Conservation (phyloP, 352 stramenopile species). For the Plasmopara viticola region DNA sequence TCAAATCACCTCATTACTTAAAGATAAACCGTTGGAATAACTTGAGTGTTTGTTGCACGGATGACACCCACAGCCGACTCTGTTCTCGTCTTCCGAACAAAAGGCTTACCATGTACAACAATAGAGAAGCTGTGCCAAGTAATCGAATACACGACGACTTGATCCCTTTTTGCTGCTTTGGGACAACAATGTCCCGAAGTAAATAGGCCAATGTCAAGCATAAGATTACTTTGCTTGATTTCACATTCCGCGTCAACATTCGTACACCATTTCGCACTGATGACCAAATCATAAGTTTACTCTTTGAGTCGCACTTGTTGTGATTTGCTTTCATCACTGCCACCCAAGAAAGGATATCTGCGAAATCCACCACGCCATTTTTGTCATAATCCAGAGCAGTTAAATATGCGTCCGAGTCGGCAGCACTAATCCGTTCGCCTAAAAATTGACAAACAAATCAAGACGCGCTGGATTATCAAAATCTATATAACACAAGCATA, state of each 20-base stretch:
- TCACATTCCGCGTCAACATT: constrained; percentile 5
- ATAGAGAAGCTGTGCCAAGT: constrained; percentile 17
- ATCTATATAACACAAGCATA: constrained; percentile 6
- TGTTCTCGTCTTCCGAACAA: constrained; percentile 8
- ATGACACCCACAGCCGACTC: constrained; percentile 5
- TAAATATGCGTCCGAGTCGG: constrained; percentile 52
- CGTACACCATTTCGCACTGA: constrained; percentile 13
- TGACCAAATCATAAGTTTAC: constrained; percentile 12
- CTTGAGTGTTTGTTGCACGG: constrained; percentile 2
- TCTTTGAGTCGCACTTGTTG: constrained; percentile 20
- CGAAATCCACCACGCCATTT: constrained; percentile 70
- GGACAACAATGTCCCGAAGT: constrained; percentile 29
- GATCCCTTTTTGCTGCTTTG: constrained; percentile 29
- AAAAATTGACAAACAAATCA: background rate
- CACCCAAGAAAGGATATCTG: constrained; percentile 68
- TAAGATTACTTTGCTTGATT: constrained; percentile 23
- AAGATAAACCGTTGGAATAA: background rate
- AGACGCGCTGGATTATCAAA: too few species aligned
- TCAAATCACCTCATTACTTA: too few species aligned
- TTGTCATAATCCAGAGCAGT: constrained; percentile 67
- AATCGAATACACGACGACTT: constrained; percentile 27
- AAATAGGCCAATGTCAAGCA: constrained; percentile 30
- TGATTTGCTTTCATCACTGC: constrained; percentile 68
- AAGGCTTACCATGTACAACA: constrained; percentile 24
- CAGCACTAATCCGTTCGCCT: constrained; percentile 53